Evolutionary conservation across 2,329 filamentous ascomycete genomes (phyloP), one percentile per base, ranked within the genome.

Genomic region (Fusarium beomiforme): DNA sequence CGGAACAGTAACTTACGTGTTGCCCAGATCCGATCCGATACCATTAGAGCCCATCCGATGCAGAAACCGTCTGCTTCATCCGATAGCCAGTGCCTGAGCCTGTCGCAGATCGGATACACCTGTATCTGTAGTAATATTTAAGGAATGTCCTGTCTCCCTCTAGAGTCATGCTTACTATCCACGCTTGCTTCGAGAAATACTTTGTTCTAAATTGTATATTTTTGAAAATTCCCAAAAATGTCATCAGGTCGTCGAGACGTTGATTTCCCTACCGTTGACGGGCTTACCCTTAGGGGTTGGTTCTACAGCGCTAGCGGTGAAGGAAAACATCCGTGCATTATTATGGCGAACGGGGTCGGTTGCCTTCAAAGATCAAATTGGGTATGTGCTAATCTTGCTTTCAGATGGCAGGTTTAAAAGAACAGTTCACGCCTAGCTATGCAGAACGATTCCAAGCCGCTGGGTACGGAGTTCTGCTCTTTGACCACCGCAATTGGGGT

Each of bases 351-450:
- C 5, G 54, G 54, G 21, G 54, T 57, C 4, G n/a, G 36, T 44
- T 16, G 8, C 29, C 17, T 16, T 17, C 4, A 14, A 17, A 4
- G 14, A 54, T n/a, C 11, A n/a, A 5, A 5, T 11, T 4, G 5
- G 31, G 2, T 23, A 16, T 24, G n/a, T 17, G 5, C 51, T 54
- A 19, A 42, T 13, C 0, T 24, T 6, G 13, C 6, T 12, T 19
- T 8, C 21, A 56, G 41, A 3, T 56, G 17, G 29, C 53, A 0
- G 53, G 53, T 29, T 26, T 56, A n/a, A 56, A 46, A 21, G 53
- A 46, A 29, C 39, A 56, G 39, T 56, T 56, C n/a, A 26, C 11
- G n/a, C 31, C 39, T 17, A 26, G 21, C 39, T 56, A 36, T 56
- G 53, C 53, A 4, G 11, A 56, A 21, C 53, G 31, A 0, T 56